Conservation (phyloP, 2,329 filamentous ascomycete genomes). For the Exophiala oligosperma region DNA sequence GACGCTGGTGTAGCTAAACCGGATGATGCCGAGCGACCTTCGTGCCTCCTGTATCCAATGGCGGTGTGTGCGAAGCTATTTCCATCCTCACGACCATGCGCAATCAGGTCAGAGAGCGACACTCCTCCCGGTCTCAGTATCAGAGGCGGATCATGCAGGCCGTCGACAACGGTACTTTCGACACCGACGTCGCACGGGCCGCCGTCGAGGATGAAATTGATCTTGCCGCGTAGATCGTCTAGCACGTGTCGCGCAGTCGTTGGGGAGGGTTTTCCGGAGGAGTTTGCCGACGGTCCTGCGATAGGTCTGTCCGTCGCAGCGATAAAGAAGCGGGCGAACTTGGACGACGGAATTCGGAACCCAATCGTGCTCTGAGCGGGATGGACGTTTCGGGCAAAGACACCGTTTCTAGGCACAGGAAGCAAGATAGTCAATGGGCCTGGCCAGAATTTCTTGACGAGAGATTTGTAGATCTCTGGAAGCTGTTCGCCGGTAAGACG, state of each 20-base stretch:
- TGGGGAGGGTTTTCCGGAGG: conserved; percentile 87
- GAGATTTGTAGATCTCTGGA: conserved; percentile 71
- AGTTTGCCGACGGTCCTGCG: conserved; percentile 91
- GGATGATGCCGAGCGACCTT: not conserved
- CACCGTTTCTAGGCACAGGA: conserved; percentile 66
- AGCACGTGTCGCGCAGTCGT: conserved; percentile 87
- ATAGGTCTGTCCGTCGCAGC: conserved; percentile 74
- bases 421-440: conserved; percentile 90
- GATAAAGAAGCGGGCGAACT: conserved; percentile 86
- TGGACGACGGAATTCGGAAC: conserved; percentile 81
- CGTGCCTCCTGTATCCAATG: conserved; percentile 65
- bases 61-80: conserved; percentile 76
- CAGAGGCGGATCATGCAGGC: conserved; percentile 75
- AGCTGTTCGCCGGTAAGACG: conserved; percentile 43
- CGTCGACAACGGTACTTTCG: conserved; percentile 95
- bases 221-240: conserved; percentile 78
- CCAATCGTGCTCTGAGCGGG: conserved; percentile 83
- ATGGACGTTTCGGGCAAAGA: conserved; percentile 87
- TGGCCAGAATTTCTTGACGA: conserved; percentile 88
- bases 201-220: conserved; percentile 85
- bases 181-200: conserved; percentile 85
- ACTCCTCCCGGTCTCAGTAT: conserved; percentile 86
- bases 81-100: conserved; percentile 68
- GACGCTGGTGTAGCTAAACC: conserved; percentile 5
- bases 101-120: conserved; percentile 56